Percentiles rank a stretch among this genome's conserved stretches.
Evolutionary conservation across 768 basidiomycete genomes (phyloP).

Genomic region (Macrolepiota dolichaula): DNA sequence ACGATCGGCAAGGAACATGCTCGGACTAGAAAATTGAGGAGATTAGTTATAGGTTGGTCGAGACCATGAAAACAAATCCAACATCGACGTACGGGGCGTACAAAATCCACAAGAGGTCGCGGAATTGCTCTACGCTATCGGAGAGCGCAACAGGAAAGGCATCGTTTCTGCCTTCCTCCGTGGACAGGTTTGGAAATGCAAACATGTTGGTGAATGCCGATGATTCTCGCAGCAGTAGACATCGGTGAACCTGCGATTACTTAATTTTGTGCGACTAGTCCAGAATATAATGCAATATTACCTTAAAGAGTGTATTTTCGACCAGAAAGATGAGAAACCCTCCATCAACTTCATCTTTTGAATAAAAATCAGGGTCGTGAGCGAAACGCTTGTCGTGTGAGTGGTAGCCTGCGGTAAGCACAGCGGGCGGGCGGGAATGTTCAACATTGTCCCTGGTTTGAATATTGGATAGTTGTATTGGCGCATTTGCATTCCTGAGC

Average conservation of each 20-base stretch:
- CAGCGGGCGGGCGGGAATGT: background rate
- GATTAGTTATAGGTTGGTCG: background rate
- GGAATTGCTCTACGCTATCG: slow-evolving; percentile 42
- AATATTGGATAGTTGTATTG: background rate
- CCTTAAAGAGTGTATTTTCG: slow-evolving; percentile 63
- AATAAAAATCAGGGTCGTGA: slow-evolving; percentile 32
- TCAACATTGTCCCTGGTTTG: slow-evolving; percentile 5
- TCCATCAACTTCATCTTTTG: slow-evolving; percentile 27
- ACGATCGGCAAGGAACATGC: slow-evolving; percentile 17
- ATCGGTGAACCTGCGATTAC: slow-evolving; percentile 39
- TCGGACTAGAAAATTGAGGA: slow-evolving; percentile 1
- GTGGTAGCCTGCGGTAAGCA: slow-evolving; percentile 8
- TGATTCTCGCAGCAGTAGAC: slow-evolving; percentile 37
- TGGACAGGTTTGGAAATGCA: slow-evolving; percentile 26
- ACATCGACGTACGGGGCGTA: slow-evolving; percentile 40
- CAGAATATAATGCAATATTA: slow-evolving; percentile 23
- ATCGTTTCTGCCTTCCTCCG: slow-evolving; percentile 25
- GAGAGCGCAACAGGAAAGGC: slow-evolving; percentile 32
- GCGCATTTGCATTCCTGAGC: background rate
- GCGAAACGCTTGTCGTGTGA: slow-evolving; percentile 14
- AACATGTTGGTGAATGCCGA: slow-evolving; percentile 42
- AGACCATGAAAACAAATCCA: background rate
- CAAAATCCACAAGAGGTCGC: slow-evolving; percentile 47
- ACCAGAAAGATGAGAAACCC: slow-evolving; percentile 62
- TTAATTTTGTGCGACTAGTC: background rate